Conservation (phyloP, 345 rosid genomes). For the Moricandia arvensis region DNA sequence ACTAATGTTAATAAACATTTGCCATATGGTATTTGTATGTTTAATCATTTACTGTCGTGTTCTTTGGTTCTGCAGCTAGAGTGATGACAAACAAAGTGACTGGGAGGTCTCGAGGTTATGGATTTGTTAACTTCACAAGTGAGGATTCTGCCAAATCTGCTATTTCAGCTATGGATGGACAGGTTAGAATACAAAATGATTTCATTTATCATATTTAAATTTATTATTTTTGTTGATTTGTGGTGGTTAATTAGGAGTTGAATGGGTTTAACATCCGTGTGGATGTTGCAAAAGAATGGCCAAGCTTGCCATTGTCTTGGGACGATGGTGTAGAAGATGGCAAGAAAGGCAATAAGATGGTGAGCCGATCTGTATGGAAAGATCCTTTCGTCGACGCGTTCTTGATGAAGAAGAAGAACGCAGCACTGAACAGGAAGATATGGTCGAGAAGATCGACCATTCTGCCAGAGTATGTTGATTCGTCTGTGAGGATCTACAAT, state of each 20-base stretch:
- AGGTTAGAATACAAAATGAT: slow-evolving; percentile 43
- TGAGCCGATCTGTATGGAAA: slow-evolving; percentile 47
- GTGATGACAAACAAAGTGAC: slow-evolving; percentile 58
- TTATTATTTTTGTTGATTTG: neutral
- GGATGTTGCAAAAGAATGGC: slow-evolving; percentile 49
- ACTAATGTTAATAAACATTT: too few relatives aligned
- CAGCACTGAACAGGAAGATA: slow-evolving; percentile 42
- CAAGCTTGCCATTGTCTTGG: slow-evolving; percentile 27
- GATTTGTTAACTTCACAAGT: slow-evolving; percentile 51
- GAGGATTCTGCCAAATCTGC: slow-evolving; percentile 60
- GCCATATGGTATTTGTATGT: neutral
- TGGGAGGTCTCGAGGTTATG: slow-evolving; percentile 74
- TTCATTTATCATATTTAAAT: neutral
- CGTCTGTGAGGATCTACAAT: slow-evolving; percentile 44
- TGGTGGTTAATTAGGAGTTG: slow-evolving; percentile 48
- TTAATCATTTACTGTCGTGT: neutral
- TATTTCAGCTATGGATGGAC: slow-evolving; percentile 66
- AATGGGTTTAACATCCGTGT: slow-evolving; percentile 60
- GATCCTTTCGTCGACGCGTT: slow-evolving; percentile 51
- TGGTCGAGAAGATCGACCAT: slow-evolving; percentile 52
- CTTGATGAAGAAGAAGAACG: slow-evolving; percentile 40
- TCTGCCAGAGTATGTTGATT: slow-evolving; percentile 47
- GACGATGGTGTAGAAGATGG: slow-evolving; percentile 20
- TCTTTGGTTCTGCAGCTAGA: slow-evolving; percentile 45
- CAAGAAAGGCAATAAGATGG: slow-evolving; percentile 14